Percentiles rank a stretch among this genome's conserved stretches.
These are phyloP conservation scores for Auricularia sp. DNA, from an alignment of 768 basidiomycete species.

Conservation along the genomic window DNA sequence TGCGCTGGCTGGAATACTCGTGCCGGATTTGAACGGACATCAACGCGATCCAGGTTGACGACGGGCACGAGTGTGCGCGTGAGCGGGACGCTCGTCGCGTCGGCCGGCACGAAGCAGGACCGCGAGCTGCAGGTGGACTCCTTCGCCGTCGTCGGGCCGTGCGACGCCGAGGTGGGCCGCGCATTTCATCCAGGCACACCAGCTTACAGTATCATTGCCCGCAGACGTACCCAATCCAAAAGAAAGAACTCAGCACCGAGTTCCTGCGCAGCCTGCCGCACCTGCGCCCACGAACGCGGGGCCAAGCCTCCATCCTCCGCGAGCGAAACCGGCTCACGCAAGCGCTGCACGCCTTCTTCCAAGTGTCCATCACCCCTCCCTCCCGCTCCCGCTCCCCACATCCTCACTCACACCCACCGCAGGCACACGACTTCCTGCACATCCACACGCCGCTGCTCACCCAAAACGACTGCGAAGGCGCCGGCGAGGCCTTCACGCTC, in stretches of 20 bases:
- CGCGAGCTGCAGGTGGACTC: constrained; percentile 42
- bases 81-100: constrained; percentile 34
- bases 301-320: constrained; percentile 64
- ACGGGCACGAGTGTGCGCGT: constrained; percentile 49
- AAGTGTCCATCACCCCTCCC: constrained; percentile 31
- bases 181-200: not conserved
- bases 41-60: constrained; percentile 27
- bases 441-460: constrained; percentile 84
- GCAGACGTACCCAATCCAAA: constrained; percentile 86
- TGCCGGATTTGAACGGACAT: too few relatives aligned
- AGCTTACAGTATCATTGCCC: not conserved
- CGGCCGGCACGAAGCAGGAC: constrained; percentile 40
- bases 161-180: constrained; percentile 42
- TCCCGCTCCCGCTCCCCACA: not conserved
- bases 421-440: constrained; percentile 72
- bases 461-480: constrained; percentile 89
- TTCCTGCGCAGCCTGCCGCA: constrained; percentile 81
- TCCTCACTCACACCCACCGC: not conserved
- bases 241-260: constrained; percentile 67
- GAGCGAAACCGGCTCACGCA: constrained; percentile 50
- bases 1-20: not conserved
- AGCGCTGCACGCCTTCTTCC: constrained; percentile 57
- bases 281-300: constrained; percentile 71
- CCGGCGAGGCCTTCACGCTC: constrained; percentile 82
- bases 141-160: constrained; percentile 42